phyloP scores from a whole-genome alignment of 441 rosid genomes.

The Melastoma candidum region DNA sequence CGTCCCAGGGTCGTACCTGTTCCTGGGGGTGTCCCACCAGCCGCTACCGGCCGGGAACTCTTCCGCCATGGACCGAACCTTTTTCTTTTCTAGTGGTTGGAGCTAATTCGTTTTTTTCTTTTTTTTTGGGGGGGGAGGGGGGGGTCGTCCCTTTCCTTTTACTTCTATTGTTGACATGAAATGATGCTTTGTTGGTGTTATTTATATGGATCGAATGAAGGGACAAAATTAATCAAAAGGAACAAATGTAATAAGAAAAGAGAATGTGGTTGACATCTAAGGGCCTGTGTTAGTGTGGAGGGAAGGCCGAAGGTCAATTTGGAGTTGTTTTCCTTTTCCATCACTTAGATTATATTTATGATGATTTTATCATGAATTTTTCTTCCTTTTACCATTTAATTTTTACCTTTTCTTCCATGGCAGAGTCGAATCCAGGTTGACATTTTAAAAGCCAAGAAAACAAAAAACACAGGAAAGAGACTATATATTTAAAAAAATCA shows the following conservation, averaged over 20 bases:
- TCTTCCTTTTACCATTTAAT: background rate
- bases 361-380: background rate
- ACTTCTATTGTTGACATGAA: too few species aligned
- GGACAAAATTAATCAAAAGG: background rate
- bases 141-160: too few species aligned
- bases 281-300: conserved; percentile 27
- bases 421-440: too few species aligned
- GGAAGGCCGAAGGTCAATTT: conserved; percentile 29
- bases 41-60: conserved; percentile 49
- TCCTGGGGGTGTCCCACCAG: conserved; percentile 81
- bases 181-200: too few species aligned
- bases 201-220: too few species aligned
- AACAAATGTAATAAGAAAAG: conserved; percentile 12
- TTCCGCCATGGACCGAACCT: conserved; percentile 41
- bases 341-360: background rate
- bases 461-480: too few species aligned
- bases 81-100: background rate
- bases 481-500: too few species aligned
- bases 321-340: conserved; percentile 18
- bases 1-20: conserved; percentile 27
- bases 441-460: too few species aligned
- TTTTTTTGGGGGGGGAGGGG: background rate
- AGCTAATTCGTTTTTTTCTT: conserved; percentile 12
- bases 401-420: background rate
- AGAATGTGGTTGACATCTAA: conserved; percentile 62